Evolutionary conservation across 305 asterid species (phyloP), one percentile per base, ranked within the genome.

Genomic region (Andrographis paniculata): DNA sequence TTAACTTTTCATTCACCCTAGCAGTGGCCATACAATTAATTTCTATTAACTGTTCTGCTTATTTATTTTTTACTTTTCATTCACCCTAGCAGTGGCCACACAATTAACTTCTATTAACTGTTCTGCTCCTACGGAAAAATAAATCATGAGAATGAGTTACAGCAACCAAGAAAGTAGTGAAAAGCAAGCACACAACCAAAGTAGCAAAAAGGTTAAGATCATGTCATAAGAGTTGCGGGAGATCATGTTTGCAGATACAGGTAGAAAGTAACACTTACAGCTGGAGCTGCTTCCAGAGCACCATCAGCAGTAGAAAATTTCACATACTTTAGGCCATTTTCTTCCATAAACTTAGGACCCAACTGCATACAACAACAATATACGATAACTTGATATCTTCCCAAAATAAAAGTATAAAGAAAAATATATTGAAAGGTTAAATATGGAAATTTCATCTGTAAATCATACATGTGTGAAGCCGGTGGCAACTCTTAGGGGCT

Each of bases 271-370:
- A 41, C 17, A 55, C 86, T 69, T 60, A 87, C 98, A 17, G 99
- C 95, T 42, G 97, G 94, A 68, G 96, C 99, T 56, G 99, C 99
- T 74, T 91, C 99, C 50, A 91, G 72, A 61, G 98, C 98, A 44
- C 98, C 98, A 66, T 89, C 98, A 55, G 96, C 98, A 60, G 94
- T 80, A 75, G 98, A 91, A 68, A 91, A 91, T 5, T 69, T 63
- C 52, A 78, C 96, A 48, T 86, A 62, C 52, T 66, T 74, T 56
- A 91, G 50, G 45, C 98, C 96, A 52, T 77, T 80, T n/a, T 86
- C 98, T 53, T 68, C 68, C 93, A 89, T 71, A 65, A 89, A 89
- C 67, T 80, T 82, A 48, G 94, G 94, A 63, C 77, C 96, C 79
- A 80, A 55, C 96, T 87, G 93, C 56, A 58, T 2, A 23, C 45